Evolutionary conservation across 75 land plant genomes (phyloP).

Genomic region (Pinus tabuliformis): DNA sequence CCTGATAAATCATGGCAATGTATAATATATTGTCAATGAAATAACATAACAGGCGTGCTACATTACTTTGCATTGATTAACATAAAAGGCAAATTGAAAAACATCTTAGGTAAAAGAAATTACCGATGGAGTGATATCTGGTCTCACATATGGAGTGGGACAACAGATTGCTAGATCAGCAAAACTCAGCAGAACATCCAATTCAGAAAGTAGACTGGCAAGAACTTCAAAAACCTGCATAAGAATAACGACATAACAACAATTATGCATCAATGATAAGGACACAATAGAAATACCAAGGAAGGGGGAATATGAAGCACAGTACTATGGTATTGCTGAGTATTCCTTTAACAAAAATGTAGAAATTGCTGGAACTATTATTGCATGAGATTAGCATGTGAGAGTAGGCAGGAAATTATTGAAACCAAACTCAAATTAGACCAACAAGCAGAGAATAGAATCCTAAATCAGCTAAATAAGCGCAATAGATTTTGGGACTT

Average conservation of each 20-base stretch:
- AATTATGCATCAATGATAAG: background rate
- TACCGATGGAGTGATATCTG: slow-evolving; percentile 80
- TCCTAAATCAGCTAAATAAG: background rate
- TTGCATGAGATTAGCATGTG: background rate
- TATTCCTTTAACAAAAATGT: background rate
- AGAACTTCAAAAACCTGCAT: slow-evolving; percentile 78
- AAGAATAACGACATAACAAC: background rate
- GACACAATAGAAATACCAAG: background rate
- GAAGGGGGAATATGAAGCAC: background rate
- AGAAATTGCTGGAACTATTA: background rate
- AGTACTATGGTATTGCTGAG: no score
- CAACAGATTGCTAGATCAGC: slow-evolving; percentile 85
- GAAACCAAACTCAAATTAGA: background rate
- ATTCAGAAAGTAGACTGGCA: slow-evolving; percentile 75
- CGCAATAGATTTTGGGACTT: background rate
- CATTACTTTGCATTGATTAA: background rate
- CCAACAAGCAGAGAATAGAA: background rate
- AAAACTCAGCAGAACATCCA: slow-evolving; percentile 94
- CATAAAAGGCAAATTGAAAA: background rate
- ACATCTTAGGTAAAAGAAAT: slow-evolving; percentile 1
- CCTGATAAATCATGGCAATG: slow-evolving; percentile 37
- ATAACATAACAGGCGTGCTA: background rate
- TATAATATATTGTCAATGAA: background rate
- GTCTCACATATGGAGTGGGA: slow-evolving; percentile 91
- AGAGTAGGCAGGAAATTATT: background rate